Percentiles rank a stretch among this genome's conserved stretches.
Conservation (phyloP, 352 stramenopile genomes). For the Blastocystis sp. region DNA sequence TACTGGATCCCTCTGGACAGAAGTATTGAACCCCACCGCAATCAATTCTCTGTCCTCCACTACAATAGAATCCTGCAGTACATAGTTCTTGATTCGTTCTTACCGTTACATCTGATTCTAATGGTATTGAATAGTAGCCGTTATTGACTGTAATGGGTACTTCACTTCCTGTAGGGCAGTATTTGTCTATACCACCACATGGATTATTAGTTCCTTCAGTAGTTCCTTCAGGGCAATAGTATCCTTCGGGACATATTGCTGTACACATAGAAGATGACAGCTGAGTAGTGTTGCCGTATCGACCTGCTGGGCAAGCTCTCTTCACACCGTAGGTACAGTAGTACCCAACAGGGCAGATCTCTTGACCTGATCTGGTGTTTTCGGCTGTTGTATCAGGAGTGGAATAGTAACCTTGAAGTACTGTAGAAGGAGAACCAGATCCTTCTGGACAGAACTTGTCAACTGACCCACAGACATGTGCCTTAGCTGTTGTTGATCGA, state of each 20-base stretch:
- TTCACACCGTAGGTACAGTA: slow-evolving; percentile 1
- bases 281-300: not conserved
- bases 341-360: not conserved
- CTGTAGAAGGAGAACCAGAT: not conserved
- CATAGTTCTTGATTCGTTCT: not conserved
- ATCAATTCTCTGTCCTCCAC: not conserved
- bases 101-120: not conserved
- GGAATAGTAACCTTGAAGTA: not conserved
- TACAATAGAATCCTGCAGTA: slow-evolving; percentile 8
- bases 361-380: not conserved
- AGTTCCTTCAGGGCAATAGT: slow-evolving; percentile 13
- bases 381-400: not conserved
- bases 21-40: not conserved
- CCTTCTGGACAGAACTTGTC: not conserved
- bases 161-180: not conserved
- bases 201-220: not conserved
- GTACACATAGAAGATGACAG: not conserved
- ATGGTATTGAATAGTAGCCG: not conserved
- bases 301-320: not conserved
- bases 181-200: slow-evolving; percentile 24
- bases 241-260: slow-evolving; percentile 13
- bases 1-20: not conserved
- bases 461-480: not conserved
- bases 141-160: not conserved
- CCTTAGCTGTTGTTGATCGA: not conserved